These are phyloP conservation scores for Galerina sulciceps DNA, from an alignment of 768 basidiomycete genomes.

Conservation along the genomic window DNA sequence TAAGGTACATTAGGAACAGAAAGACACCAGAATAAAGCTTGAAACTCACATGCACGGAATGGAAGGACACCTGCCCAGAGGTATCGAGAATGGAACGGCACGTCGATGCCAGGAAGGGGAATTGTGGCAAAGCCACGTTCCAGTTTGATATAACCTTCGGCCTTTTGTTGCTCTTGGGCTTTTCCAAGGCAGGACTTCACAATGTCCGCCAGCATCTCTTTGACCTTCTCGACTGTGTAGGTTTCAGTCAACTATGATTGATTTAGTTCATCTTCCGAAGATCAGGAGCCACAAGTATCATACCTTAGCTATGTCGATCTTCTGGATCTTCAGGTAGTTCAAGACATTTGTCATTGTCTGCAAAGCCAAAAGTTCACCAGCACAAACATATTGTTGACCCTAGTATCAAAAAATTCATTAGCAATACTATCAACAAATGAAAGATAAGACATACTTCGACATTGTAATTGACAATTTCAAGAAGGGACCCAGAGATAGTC, in stretches of 20 bases:
- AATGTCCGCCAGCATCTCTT: constrained; percentile 94
- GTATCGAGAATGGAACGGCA: constrained; percentile 99
- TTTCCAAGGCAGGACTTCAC: constrained; percentile 80
- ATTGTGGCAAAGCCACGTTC: constrained; percentile 98
- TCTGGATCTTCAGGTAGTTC: constrained; percentile 95
- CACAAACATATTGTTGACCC: constrained; percentile 99
- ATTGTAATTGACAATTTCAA: constrained; percentile 99
- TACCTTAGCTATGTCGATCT: constrained; percentile 90
- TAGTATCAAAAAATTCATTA: constrained; percentile 33
- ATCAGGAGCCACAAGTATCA: neutral
- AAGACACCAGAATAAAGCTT: constrained; percentile 1
- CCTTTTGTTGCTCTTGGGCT: constrained; percentile 77
- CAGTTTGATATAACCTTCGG: constrained; percentile 88
- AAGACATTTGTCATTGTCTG: constrained; percentile 95
- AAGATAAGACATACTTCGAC: constrained; percentile 63
- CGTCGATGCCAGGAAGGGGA: constrained; percentile 95
- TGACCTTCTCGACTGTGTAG: constrained; percentile 90
- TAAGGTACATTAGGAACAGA: neutral
- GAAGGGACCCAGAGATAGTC: constrained; percentile 71
- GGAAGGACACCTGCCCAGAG: constrained; percentile 98
- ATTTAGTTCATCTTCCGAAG: constrained; percentile 9
- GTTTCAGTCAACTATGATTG: constrained; percentile 78
- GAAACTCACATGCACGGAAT: constrained; percentile 87
- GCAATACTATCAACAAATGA: neutral
- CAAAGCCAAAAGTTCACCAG: constrained; percentile 91